Base-by-base conservation (phyloP, 805 yeast genomes). In the Scheffersomyces lignosus region DNA sequence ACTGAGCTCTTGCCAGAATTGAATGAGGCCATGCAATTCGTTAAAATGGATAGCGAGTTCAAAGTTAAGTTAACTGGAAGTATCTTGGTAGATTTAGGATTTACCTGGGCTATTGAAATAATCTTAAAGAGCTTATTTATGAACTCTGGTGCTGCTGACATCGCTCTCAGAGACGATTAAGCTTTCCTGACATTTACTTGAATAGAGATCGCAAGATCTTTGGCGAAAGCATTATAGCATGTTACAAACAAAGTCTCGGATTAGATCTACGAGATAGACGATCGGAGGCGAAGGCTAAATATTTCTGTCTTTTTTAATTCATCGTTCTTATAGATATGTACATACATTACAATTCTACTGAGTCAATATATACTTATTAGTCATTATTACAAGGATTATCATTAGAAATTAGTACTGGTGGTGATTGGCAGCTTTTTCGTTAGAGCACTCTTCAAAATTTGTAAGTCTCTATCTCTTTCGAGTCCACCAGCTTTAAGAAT, bases 1-100 rank as follows among this genome's bases (percentile, higher is more conserved):
- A 89, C 98, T 16, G 99, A 93, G 64, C 84, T 91, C 55, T 60
- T 90, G 54, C 98, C 98, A 23, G 99, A 93, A 69, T 65, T 93
- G 56, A 93, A 93, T 60, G 91, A 87, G 59, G 87, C 87, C 12
- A 81, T 93, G 82, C 80, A 83, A 59, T 86, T 93, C 62, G 99
- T 93, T 33, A 87, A 87, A 49, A 89, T 93, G 96, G 64, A 71
- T 24, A 56, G 63, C 17, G 55, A 62, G 13, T 93, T 93, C 79
- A 90, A 89, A 66, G 48, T 75, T 45, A 84, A 86, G 62, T 75
- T 93, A 56, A 86, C 96, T 2, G 51, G 68, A 1, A 73, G 88
- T 27, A 79, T 93, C 69, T 44, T 86, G 27, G 58, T 83, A 25
- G 99, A 93, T 64, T 80, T 87, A 53, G 81, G 73, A 26, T 80